These are phyloP conservation scores for Hyaloscypha finlandica DNA, from an alignment of 495 filamentous ascomycete species.

Conservation along the genomic window DNA sequence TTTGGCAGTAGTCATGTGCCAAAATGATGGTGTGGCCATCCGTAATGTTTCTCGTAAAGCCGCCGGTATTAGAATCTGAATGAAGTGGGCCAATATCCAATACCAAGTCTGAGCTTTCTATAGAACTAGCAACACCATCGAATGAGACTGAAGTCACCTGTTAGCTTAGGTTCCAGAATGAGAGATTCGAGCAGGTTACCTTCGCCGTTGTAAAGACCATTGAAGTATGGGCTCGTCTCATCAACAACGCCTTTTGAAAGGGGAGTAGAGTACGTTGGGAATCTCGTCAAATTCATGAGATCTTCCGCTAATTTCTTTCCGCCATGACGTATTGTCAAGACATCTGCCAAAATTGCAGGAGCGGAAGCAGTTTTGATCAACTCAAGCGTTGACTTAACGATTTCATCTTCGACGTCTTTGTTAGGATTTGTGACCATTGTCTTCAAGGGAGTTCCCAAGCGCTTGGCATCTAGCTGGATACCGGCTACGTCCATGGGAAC, in stretches of 20 bases:
- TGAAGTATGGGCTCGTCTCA: conserved; percentile 35
- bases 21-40: conserved; percentile 15
- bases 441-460: conserved; percentile 12
- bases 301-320: conserved; percentile 31
- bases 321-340: conserved; percentile 33
- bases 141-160: conserved; percentile 26
- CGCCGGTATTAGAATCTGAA: conserved; percentile 36
- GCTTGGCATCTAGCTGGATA: conserved; percentile 10
- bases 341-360: conserved; percentile 39
- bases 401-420: conserved; percentile 27
- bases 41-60: conserved; percentile 15
- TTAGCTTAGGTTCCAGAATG: background rate
- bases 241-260: conserved; percentile 41
- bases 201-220: conserved; percentile 37
- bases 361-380: conserved; percentile 29
- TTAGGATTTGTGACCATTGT: background rate
- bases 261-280: conserved; percentile 37
- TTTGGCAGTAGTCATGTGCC: conserved; percentile 15
- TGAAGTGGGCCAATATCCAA: conserved; percentile 41
- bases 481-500: conserved; percentile 3
- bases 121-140: conserved; percentile 26
- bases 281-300: conserved; percentile 36
- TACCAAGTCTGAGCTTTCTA: conserved; percentile 39
- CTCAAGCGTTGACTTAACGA: conserved; percentile 32
- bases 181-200: background rate